Evolutionary conservation across 176 grass and related monocot genomes (phyloP).

Genomic region (Poa annua): DNA sequence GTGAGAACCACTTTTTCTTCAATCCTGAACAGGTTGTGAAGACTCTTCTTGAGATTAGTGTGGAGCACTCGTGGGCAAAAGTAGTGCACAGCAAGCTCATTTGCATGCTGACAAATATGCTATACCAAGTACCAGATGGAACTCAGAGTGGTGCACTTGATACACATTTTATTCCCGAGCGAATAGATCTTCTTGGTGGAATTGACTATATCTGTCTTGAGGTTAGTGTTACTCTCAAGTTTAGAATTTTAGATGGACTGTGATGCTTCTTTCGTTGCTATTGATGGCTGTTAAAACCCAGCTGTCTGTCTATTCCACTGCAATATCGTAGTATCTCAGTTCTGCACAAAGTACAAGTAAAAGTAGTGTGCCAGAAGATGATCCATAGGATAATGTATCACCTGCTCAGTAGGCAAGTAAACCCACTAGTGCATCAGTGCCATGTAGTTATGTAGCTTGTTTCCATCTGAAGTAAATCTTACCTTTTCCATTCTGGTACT

Average conservation of each 20-base stretch:
- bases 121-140: conserved; percentile 77
- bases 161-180: conserved; percentile 63
- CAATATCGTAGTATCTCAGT: conserved; percentile 11
- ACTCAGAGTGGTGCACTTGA: conserved; percentile 55
- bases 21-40: conserved; percentile 71
- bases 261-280: conserved; percentile 23
- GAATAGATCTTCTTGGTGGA: conserved; percentile 86
- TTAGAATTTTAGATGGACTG: conserved; percentile 13
- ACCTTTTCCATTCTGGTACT: conserved; percentile 2
- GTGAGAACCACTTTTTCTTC: conserved; percentile 11
- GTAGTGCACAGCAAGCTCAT: conserved; percentile 93
- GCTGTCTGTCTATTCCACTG: conserved; percentile 31
- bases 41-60: conserved; percentile 87
- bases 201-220: conserved; percentile 95
- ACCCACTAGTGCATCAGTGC: neutral
- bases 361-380: neutral
- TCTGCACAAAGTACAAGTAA: conserved; percentile 17
- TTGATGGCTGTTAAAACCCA: conserved; percentile 34
- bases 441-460: conserved; percentile 9
- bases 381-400: neutral
- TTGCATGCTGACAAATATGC: conserved; percentile 95
- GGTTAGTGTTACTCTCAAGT: conserved; percentile 49
- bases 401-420: neutral
- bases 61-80: conserved; percentile 91
- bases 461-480: conserved; percentile 20